Base-by-base conservation (phyloP, 306 rosid species). In the Ochetophila trinervis region DNA sequence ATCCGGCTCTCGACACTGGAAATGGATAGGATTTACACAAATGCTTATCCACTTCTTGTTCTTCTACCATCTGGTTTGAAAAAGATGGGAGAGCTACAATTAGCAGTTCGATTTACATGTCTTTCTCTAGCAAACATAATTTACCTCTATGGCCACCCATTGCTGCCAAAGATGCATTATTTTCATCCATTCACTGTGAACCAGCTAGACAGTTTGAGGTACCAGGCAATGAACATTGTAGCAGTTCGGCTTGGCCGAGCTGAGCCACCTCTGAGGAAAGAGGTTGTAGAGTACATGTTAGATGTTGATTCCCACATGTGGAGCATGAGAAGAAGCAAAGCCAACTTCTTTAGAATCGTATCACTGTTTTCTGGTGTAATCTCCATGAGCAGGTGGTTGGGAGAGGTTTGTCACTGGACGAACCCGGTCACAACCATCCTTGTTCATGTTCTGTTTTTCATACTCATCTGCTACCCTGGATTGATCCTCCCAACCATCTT, bases 231-330 rank as follows among this genome's bases (percentile, higher is more conserved):
- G 88, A 81, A 62, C 80, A 85, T 87, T 48, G 97, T 90, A 16
- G 91, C 87, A 5, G 81, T 64, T 0, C 72, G 95, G 40, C 90
- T 90, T 13, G 91, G 87, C 16, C 81, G 97, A 45, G 91, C 95
- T 6, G 91, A 87, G 23, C 97, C 97, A 6, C 88, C 90, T 0
- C 21, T 87, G 2, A 67, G 91, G 60, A 90, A 90, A 75, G 97
- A 90, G 74, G 95, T 90, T 10, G 95, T 90, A 4, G 97, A 90
- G 62, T 85, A 90, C 62, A 90, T 90, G 95, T 76, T 90, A 1
- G 95, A 90, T 64, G 97, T 90, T 3, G 97, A 87, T 50, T 90
- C 97, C 49, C 97, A 90, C 47, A 82, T 90, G 78, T 90, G 97
- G 97, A 87, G 97, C 71, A 73, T 87, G 76, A 83, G 97, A 75